A percentile compares a stretch with the other conserved stretches of the same genome.
These are phyloP conservation scores for Anastatica hierochuntica DNA, from an alignment of 345 rosid species.

Conservation along the genomic window DNA sequence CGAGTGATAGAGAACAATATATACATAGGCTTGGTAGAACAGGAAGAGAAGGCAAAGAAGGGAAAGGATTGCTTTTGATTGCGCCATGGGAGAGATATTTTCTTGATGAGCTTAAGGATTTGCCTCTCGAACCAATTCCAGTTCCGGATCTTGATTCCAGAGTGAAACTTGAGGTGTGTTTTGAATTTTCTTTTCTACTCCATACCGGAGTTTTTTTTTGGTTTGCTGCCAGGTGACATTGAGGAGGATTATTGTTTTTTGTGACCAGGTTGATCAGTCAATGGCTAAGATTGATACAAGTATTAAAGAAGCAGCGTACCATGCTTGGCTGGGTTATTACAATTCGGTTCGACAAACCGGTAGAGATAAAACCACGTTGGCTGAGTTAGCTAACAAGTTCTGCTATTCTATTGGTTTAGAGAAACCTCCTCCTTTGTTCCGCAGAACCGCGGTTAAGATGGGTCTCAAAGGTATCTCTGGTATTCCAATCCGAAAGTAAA, in stretches of 20 bases:
- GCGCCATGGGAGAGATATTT: slow-evolving; percentile 97
- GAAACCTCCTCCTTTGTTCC: slow-evolving; percentile 62
- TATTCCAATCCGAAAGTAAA: slow-evolving; percentile 45
- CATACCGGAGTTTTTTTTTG: not conserved
- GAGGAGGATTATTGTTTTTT: not conserved
- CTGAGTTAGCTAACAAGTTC: slow-evolving; percentile 69
- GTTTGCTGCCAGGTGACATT: too few species aligned
- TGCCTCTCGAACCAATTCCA: slow-evolving; percentile 60
- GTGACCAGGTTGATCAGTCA: slow-evolving; percentile 53
- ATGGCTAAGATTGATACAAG: slow-evolving; percentile 65
- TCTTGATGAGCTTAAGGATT: slow-evolving; percentile 67
- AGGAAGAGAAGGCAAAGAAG: slow-evolving; percentile 77
- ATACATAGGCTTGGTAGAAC: slow-evolving; percentile 93
- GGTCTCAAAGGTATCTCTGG: slow-evolving; percentile 82
- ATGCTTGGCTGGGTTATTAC: slow-evolving; percentile 94
- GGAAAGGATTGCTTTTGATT: slow-evolving; percentile 72
- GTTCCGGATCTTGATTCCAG: slow-evolving; percentile 49
- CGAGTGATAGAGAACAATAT: slow-evolving; percentile 67
- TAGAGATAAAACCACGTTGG: slow-evolving; percentile 78
- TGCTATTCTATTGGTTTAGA: slow-evolving; percentile 70
- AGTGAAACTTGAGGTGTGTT: slow-evolving; percentile 47
- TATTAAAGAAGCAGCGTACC: slow-evolving; percentile 89
- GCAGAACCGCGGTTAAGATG: slow-evolving; percentile 89
- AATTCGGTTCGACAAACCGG: slow-evolving; percentile 79
- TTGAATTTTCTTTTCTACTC: not conserved